phyloP scores from a whole-genome alignment of 352 stramenopile genomes.

The Globisporangium spinosum region DNA sequence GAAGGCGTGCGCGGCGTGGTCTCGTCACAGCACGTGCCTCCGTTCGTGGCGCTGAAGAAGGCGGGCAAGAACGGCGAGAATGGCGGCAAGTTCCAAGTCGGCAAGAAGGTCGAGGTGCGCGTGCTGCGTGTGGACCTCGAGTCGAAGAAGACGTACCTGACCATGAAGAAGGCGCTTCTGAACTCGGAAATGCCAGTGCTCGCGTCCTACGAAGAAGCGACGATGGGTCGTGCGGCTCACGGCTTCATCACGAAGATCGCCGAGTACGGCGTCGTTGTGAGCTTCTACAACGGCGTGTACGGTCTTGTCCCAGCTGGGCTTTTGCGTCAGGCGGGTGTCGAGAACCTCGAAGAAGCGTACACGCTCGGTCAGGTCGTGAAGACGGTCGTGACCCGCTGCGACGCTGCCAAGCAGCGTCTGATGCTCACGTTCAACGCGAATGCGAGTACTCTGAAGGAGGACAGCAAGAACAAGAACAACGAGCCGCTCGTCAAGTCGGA shows the following conservation, averaged over 20 bases:
- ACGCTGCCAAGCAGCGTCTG: constrained; percentile 75
- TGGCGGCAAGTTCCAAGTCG: constrained; percentile 72
- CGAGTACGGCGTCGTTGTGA: constrained; percentile 91
- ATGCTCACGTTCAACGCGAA: constrained; percentile 84
- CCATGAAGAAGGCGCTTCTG: constrained; percentile 86
- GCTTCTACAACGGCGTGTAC: constrained; percentile 95
- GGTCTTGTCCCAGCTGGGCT: constrained; percentile 87
- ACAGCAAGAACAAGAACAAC: constrained; percentile 3
- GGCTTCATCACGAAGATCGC: constrained; percentile 95
- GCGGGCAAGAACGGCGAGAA: constrained; percentile 53
- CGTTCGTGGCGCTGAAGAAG: constrained; percentile 67
- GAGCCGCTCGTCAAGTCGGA: constrained; percentile 18
- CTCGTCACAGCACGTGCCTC: constrained; percentile 68
- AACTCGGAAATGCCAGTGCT: constrained; percentile 75
- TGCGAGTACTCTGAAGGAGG: constrained; percentile 14
- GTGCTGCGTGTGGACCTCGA: constrained; percentile 85
- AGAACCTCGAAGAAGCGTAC: constrained; percentile 84
- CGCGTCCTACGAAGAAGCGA: constrained; percentile 68
- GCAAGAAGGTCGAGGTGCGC: constrained; percentile 70
- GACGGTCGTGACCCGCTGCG: constrained; percentile 68
- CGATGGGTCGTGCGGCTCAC: constrained; percentile 65
- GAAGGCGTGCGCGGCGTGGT: constrained; percentile 82
- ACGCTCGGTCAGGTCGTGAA: constrained; percentile 86
- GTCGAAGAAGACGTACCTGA: constrained; percentile 91
- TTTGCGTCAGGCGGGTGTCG: constrained; percentile 80